Evolutionary conservation across 768 basidiomycete species (phyloP).

Genomic region (Pleurotus salmoneostramineus): DNA sequence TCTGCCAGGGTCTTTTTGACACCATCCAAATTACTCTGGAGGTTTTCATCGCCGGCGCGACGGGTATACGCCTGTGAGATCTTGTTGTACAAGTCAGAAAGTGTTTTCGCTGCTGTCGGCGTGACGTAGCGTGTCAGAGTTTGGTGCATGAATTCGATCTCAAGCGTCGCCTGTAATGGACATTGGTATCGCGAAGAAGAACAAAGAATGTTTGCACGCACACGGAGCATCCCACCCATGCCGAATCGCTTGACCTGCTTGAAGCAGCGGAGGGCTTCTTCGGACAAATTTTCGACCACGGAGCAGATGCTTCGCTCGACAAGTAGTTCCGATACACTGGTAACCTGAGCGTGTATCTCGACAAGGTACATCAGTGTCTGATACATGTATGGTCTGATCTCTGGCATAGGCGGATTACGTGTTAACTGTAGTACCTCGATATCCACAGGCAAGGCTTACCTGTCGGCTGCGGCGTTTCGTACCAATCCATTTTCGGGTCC

Average conservation of each 20-base stretch:
- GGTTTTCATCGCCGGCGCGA: conserved; percentile 78
- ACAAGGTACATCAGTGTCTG: conserved; percentile 86
- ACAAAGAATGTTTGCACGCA: conserved; percentile 33
- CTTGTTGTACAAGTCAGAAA: conserved; percentile 90
- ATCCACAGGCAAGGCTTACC: conserved; percentile 42
- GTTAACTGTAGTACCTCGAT: conserved; percentile 7
- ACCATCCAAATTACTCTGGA: conserved; percentile 84
- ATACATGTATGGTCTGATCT: conserved; percentile 94
- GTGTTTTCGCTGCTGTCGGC: conserved; percentile 70
- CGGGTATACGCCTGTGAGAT: conserved; percentile 92
- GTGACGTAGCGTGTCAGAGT: conserved; percentile 88
- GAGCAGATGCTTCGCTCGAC: conserved; percentile 79
- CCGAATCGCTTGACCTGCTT: conserved; percentile 87
- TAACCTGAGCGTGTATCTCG: conserved; percentile 88
- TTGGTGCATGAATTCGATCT: conserved; percentile 99
- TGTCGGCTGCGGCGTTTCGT: conserved; percentile 86
- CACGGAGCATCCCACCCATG: conserved; percentile 98
- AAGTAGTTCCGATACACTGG: conserved; percentile 70
- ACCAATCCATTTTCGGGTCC: conserved; percentile 86
- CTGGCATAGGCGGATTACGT: conserved; percentile 26
- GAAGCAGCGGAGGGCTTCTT: conserved; percentile 83
- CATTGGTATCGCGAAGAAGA: not conserved
- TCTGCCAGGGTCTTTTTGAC: conserved; percentile 90
- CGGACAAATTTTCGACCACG: conserved; percentile 79
- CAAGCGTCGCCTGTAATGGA: conserved; percentile 82